Evolutionary conservation across 768 basidiomycete species (phyloP), one percentile per base, ranked within the genome.

Genomic region (Macrolepiota albuminosa): DNA sequence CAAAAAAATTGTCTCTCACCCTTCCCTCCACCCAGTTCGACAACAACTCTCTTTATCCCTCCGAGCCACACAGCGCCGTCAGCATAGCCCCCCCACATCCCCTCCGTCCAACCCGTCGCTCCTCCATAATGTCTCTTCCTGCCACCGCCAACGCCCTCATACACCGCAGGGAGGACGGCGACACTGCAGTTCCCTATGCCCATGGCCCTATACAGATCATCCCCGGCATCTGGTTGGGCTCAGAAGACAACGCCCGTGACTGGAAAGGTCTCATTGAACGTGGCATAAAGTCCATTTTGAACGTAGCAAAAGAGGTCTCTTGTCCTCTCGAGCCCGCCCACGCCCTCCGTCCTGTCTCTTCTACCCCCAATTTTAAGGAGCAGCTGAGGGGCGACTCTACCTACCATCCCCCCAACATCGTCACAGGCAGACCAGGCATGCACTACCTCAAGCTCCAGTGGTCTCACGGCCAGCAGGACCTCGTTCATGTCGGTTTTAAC

Each of bases 391-490:
- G 74, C 11, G 72, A 80, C 26, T 70, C 82, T 13, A 84, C 85
- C 26, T 89, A 85, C 70, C 84, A 86, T 66, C 84, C 87, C 13
- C 78, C 91, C 2, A 83, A 92, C 71, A 68, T 83, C 9, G 75
- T 82, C 39, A 85, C 77, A 52, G 91, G 89, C 57, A 81, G 91
- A 64, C 91, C 93, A 0, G 80, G 79, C 18, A 84, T 94, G 81
- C 85, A 93, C 72, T 95, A 95, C 70, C 87, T 93, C 73, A 93
- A 93, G 71, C 83, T 95, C 31, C 81, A 82, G 54, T 96, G 94
- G 95, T 94, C 92, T 26, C 94, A 96, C 69, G 94, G 94, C n/a
- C 91, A 95, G 73, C 81, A 89, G 58, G 89, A 96, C 70, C 84
- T 96, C 42, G 91, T 93, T 64, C 73, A 84, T 2, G 75, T 83